Evolutionary conservation across 495 filamentous ascomycete genomes (phyloP).

Genomic region (Tuber magnatum): DNA sequence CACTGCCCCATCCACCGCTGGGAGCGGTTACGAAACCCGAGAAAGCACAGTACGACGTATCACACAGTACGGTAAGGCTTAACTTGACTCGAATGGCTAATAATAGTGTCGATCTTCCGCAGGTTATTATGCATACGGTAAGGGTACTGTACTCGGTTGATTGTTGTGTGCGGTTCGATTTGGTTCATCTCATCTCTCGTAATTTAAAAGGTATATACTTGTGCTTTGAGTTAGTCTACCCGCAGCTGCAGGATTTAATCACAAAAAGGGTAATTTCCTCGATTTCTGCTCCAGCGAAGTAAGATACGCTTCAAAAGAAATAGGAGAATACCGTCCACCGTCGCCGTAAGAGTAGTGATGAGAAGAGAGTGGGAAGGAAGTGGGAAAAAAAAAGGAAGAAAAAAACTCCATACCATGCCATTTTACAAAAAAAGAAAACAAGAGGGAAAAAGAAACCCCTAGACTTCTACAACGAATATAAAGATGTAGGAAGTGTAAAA

Average conservation of each 20-base stretch:
- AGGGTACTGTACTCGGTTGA: background rate
- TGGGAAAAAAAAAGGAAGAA: conserved; percentile 25
- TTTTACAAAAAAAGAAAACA: conserved; percentile 8
- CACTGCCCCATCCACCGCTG: background rate
- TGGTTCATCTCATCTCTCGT: background rate
- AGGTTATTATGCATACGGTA: background rate
- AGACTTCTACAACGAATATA: conserved; percentile 36
- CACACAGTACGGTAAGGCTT: background rate
- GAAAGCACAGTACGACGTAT: background rate
- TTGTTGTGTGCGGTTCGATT: background rate
- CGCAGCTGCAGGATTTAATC: background rate
- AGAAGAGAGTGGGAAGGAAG: conserved; percentile 6
- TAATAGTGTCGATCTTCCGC: background rate
- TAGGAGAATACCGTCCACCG: conserved; percentile 27
- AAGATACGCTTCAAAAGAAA: conserved; percentile 7
- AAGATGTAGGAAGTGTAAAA: conserved; percentile 3
- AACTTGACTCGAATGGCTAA: background rate
- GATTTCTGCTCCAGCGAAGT: background rate
- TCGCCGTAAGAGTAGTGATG: conserved; percentile 13
- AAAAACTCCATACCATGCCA: conserved; percentile 36
- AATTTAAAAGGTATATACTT: background rate
- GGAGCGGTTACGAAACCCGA: background rate
- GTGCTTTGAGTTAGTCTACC: background rate
- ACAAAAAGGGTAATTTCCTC: background rate
- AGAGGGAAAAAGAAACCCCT: conserved; percentile 24